phyloP scores from a whole-genome alignment of 176 grass and related monocot species.

The Cymbopogon citratus region DNA sequence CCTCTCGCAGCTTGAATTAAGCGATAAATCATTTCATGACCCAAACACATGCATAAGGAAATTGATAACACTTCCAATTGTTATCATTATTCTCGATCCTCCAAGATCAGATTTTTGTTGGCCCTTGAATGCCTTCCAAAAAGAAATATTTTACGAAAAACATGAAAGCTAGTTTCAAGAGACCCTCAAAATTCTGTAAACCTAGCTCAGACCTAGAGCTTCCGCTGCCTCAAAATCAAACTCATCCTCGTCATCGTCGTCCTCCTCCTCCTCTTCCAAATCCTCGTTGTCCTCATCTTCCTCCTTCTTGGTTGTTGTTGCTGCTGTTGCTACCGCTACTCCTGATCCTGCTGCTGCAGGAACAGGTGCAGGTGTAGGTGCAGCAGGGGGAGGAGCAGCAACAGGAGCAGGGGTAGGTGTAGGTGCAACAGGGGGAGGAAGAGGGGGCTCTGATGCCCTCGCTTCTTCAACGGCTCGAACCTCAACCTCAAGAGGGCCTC shows the following conservation, averaged over 20 bases:
- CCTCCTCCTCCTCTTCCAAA: too few species aligned
- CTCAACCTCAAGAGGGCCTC: background rate
- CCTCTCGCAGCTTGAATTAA: too few species aligned
- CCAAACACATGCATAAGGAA: too few species aligned
- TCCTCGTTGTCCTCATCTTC: too few species aligned
- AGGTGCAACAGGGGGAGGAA: background rate
- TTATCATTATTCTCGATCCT: background rate
- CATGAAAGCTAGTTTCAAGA: background rate
- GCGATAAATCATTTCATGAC: too few species aligned
- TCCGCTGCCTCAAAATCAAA: too few species aligned
- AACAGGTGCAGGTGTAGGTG: too few species aligned
- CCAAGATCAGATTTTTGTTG: background rate
- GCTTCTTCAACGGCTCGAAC: background rate
- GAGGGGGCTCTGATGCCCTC: background rate
- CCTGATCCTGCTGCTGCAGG: background rate
- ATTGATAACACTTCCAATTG: background rate
- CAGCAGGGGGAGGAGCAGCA: too few species aligned
- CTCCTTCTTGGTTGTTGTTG: background rate
- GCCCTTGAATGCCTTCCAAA: background rate
- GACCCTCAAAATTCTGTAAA: too few species aligned
- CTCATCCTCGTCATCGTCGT: too few species aligned
- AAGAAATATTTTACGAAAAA: background rate
- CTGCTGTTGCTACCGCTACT: background rate
- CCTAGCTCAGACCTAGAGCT: too few species aligned
- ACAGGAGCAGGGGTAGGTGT: background rate